Conservation (phyloP, 2,329 filamentous ascomycete genomes). For the Berkeleyomyces rouxiae region DNA sequence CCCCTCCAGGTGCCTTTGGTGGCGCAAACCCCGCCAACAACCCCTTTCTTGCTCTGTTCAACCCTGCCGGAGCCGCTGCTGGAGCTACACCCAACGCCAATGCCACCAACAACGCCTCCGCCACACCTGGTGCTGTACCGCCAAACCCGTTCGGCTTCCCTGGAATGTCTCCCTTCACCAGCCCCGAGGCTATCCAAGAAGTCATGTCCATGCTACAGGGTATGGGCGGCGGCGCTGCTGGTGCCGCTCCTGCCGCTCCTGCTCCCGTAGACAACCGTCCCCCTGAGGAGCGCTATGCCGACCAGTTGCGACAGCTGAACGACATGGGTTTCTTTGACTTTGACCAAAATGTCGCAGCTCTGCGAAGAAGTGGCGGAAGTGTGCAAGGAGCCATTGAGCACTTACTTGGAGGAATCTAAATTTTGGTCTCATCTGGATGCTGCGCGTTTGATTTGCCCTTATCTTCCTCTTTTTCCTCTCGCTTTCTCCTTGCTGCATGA, state of each 20-base stretch:
- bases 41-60: constrained; percentile 23
- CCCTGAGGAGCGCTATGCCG: constrained; percentile 82
- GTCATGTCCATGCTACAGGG: constrained; percentile 5
- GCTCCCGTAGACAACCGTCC: constrained; percentile 65
- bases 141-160: constrained; percentile 5
- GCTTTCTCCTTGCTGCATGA: not conserved
- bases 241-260: constrained; percentile 17
- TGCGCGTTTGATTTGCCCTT: not conserved
- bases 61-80: constrained; percentile 4
- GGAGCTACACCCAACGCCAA: constrained; percentile 16
- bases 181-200: constrained; percentile 9
- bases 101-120: constrained; percentile 3
- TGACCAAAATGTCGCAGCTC: constrained; percentile 74
- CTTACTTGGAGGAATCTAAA: constrained; percentile 30
- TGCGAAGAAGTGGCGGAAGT: constrained; percentile 78
- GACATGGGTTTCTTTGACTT: constrained; percentile 99
- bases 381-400: constrained; percentile 84
- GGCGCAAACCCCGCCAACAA: constrained; percentile 21
- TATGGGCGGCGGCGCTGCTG: constrained; percentile 12
- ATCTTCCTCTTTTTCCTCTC: not conserved
- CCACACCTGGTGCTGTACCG: constrained; percentile 1
- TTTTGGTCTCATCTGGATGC: not conserved
- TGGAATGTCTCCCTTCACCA: constrained; percentile 1
- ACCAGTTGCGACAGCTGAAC: constrained; percentile 81
- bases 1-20: constrained; percentile 16